A percentile compares a stretch with the other conserved stretches of the same genome.
Conservation (phyloP, 768 basidiomycete genomes). For the Serendipita sp. region DNA sequence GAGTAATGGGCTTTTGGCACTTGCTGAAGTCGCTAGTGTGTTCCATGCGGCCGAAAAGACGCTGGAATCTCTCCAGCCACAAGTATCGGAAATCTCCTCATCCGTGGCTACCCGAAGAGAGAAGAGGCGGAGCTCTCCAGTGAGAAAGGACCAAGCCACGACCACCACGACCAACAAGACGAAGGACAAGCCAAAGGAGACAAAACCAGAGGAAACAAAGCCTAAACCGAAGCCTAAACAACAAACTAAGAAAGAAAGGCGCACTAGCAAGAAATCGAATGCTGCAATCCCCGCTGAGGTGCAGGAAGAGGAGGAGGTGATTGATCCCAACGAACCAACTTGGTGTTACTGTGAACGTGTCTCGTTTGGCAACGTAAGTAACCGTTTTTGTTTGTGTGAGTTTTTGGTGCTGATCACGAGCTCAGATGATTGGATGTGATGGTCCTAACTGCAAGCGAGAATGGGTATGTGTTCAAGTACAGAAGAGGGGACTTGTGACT, state of each 20-base stretch:
- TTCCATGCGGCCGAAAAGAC: not conserved
- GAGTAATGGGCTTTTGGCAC: not conserved
- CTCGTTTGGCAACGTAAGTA: slow-evolving; percentile 7
- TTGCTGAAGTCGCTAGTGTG: not conserved
- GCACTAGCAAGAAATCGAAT: not conserved
- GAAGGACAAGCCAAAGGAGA: not conserved
- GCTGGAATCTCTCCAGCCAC: not conserved
- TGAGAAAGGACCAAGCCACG: not conserved
- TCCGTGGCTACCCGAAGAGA: not conserved
- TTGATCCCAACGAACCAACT: slow-evolving; percentile 5
- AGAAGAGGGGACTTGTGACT: not conserved
- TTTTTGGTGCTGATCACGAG: not conserved
- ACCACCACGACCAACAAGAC: not conserved
- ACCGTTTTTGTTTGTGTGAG: not conserved
- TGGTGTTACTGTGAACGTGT: slow-evolving; percentile 9
- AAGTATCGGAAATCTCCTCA: not conserved
- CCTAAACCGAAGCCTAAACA: not conserved
- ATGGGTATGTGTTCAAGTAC: not conserved
- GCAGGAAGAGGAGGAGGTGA: not conserved
- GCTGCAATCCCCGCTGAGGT: not conserved
- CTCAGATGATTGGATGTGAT: slow-evolving; percentile 10
- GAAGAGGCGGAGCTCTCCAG: not conserved
- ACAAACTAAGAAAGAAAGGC: not conserved
- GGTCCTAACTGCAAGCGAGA: slow-evolving; percentile 6
- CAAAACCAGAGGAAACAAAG: not conserved